Evolutionary conservation across 352 stramenopile genomes (phyloP), one percentile per base, ranked within the genome.

Genomic region (Pythium aristosporum): DNA sequence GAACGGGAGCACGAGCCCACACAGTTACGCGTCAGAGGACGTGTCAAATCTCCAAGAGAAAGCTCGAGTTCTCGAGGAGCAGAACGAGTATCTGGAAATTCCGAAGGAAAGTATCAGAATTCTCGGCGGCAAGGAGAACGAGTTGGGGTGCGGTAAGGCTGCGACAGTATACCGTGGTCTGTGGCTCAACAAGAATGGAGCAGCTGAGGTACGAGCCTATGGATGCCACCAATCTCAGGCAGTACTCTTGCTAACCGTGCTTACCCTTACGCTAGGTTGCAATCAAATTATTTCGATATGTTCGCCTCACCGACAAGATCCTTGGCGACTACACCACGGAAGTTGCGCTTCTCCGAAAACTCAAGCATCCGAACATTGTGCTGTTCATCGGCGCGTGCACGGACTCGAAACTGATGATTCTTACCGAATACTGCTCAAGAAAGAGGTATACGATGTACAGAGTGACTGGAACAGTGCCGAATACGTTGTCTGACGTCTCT

Each of bases 361-460:
- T 96, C 58, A 94, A 93, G 68, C 87, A 96, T 57, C 87, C 87
- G 43, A 96, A 96, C 61, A 96, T 96, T 65, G 86, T 96, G 25
- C 74, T 96, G 73, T 96, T 96, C 77, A 96, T 96, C 65, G 87
- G 87, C 67, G 87, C 87, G 55, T 96, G 87, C 67, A 96, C 87
- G 55, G 84, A 94, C 53, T 87, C 87, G 20, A 94, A 92, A 70
- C 70, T 96, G 36, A 91, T 96, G 79, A 96, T 96, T 67, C 69
- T 96, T 47, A 96, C 85, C 13, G 87, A 96, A 67, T 96, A 94
- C 63, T 96, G 87, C 72, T 94, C 87, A 46, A 76, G 86, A 58
- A 94, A 94, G 73, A 95, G 86, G 86, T 95, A 72, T 23, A 15
- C 2, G 5, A 15, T 23, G 5, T 60, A 0, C 15, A 32, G 25